Evolutionary conservation across 2,329 filamentous ascomycete genomes (phyloP).

Genomic region (Ceratocystiopsis sp.): DNA sequence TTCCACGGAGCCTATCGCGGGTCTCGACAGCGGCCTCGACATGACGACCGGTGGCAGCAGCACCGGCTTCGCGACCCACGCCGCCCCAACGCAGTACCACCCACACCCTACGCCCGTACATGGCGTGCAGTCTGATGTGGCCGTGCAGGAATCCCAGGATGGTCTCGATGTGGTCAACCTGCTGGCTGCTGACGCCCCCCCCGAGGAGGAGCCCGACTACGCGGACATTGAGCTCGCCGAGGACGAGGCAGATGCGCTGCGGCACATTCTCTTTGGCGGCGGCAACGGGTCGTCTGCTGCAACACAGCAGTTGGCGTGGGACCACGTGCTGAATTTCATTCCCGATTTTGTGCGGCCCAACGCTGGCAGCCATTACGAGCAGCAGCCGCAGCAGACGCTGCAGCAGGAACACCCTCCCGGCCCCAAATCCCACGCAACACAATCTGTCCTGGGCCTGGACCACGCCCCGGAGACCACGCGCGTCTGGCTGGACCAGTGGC

Average conservation of each 20-base stretch:
- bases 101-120: not conserved
- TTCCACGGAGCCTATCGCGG: constrained; percentile 1
- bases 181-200: constrained; percentile 11
- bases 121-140: constrained; percentile 11
- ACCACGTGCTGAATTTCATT: constrained; percentile 32
- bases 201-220: constrained; percentile 8
- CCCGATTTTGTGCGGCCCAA: constrained; percentile 23
- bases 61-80: no score
- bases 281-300: constrained; percentile 5
- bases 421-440: constrained; percentile 2
- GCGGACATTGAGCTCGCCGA: constrained; percentile 12
- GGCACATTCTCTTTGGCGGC: constrained; percentile 21
- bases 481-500: constrained; percentile 38
- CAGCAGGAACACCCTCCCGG: not conserved
- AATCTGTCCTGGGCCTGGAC: constrained; percentile 20
- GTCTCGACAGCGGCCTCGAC: not conserved
- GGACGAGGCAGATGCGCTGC: constrained; percentile 17
- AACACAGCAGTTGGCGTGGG: constrained; percentile 18
- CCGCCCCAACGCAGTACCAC: no score
- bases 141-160: constrained; percentile 19
- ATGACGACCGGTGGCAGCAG: not conserved
- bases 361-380: constrained; percentile 8
- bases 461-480: constrained; percentile 21
- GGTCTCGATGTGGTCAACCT: constrained; percentile 23
- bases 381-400: constrained; percentile 1